A percentile compares a stretch with the other conserved stretches of the same genome.
Conservation (phyloP, 148 eudicot species). For the Hydrangea macrophylla region DNA sequence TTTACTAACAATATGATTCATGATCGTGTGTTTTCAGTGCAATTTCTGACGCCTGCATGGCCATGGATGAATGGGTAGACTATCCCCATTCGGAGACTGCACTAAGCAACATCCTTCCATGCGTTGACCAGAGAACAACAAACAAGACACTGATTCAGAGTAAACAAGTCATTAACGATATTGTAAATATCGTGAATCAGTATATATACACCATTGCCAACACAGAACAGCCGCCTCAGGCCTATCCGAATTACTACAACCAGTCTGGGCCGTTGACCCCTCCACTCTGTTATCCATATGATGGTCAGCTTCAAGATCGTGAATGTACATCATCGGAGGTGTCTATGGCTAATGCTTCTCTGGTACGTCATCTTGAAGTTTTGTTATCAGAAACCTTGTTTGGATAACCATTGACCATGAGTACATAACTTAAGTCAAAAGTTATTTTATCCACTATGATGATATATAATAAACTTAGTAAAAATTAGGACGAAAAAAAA, state of each 20-base stretch:
- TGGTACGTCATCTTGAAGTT: constrained; percentile 33
- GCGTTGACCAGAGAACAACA: constrained; percentile 80
- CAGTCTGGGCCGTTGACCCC: constrained; percentile 87
- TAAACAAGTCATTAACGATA: constrained; percentile 51
- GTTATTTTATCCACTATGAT: too few relatives aligned
- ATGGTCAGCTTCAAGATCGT: constrained; percentile 66
- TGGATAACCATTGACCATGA: background rate
- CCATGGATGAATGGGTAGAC: constrained; percentile 98
- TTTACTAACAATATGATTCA: constrained; percentile 1
- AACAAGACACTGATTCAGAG: constrained; percentile 74
- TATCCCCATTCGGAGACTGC: constrained; percentile 93
- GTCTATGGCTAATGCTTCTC: constrained; percentile 68
- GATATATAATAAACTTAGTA: background rate
- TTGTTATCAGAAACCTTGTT: background rate
- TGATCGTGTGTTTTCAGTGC: constrained; percentile 43
- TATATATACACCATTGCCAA: constrained; percentile 69
- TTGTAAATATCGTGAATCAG: constrained; percentile 60
- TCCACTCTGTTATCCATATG: constrained; percentile 81
- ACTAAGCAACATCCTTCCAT: constrained; percentile 90
- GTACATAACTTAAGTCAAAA: background rate
- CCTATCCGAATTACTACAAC: constrained; percentile 53
- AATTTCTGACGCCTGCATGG: constrained; percentile 79
- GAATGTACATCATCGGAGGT: constrained; percentile 56
- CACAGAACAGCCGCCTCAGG: constrained; percentile 49
- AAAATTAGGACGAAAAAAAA: background rate